Evolutionary conservation across 2,329 filamentous ascomycete species (phyloP).

Genomic region (Aureobasidium sp.): DNA sequence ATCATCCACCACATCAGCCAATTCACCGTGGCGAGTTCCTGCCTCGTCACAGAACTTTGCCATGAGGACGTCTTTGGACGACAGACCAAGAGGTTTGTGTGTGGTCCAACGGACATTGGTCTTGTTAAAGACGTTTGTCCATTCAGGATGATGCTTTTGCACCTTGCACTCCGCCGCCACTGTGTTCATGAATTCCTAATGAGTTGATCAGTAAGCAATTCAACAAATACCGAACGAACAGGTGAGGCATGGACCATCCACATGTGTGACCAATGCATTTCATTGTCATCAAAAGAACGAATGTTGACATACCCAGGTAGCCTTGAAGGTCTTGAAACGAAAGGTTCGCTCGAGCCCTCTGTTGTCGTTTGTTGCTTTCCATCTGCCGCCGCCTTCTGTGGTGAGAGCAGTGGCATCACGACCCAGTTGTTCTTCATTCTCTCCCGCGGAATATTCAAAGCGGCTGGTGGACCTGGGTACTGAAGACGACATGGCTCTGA

Average conservation of each 20-base stretch:
- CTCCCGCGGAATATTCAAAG: conserved; percentile 1
- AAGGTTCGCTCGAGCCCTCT: conserved; percentile 27
- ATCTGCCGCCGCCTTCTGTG: conserved; percentile 16
- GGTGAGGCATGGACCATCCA: neutral
- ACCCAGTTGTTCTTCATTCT: conserved; percentile 20
- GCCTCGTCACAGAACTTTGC: conserved; percentile 52
- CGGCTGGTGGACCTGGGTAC: neutral
- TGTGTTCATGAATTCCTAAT: conserved; percentile 64
- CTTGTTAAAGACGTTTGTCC: conserved; percentile 68
- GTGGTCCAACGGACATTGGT: conserved; percentile 67
- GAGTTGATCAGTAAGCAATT: neutral
- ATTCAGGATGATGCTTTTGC: conserved; percentile 65
- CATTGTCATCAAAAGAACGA: neutral
- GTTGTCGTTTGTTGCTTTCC: conserved; percentile 24
- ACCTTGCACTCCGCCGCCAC: conserved; percentile 59
- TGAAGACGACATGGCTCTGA: conserved; percentile 1
- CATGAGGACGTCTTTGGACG: conserved; percentile 52
- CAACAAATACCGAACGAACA: neutral
- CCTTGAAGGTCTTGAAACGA: conserved; percentile 30
- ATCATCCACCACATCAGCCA: neutral
- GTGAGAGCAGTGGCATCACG: conserved; percentile 12
- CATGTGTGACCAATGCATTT: neutral
- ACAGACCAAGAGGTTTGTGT: conserved; percentile 58
- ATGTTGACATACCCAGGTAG: conserved; percentile 26
- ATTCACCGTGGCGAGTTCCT: conserved; percentile 21